These are phyloP conservation scores for Syzygium jambos DNA, from an alignment of 345 rosid genomes.

Conservation along the genomic window DNA sequence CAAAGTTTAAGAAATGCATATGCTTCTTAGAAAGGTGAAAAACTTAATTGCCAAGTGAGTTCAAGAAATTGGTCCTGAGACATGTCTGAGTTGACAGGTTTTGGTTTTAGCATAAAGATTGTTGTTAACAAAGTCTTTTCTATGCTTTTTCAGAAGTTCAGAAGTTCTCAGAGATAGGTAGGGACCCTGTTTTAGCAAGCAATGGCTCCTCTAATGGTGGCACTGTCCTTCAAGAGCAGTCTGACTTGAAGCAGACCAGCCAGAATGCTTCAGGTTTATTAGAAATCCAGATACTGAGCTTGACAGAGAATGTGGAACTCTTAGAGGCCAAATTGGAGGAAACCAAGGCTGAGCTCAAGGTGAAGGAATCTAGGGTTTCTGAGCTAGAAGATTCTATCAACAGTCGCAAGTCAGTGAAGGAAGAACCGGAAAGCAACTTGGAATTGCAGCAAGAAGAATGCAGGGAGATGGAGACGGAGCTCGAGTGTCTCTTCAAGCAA, in stretches of 20 bases:
- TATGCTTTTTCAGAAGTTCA: conserved; percentile 38
- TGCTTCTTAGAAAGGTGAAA: background rate
- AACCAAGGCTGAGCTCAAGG: conserved; percentile 26
- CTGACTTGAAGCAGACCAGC: conserved; percentile 16
- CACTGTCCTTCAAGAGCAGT: conserved; percentile 14
- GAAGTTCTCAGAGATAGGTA: conserved; percentile 54
- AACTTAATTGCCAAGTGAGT: background rate
- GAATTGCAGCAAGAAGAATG: background rate
- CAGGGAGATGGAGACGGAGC: conserved; percentile 34
- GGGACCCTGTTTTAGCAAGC: conserved; percentile 14
- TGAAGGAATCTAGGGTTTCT: conserved; percentile 44
- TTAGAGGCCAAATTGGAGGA: conserved; percentile 47
- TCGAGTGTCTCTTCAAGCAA: conserved; percentile 56
- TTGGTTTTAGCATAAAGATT: background rate
- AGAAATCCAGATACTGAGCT: conserved; percentile 39
- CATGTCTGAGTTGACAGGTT: background rate
- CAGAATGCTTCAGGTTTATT: conserved; percentile 17
- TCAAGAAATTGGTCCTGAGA: background rate
- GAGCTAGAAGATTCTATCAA: conserved; percentile 41
- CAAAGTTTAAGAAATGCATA: background rate
- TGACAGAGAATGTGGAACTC: conserved; percentile 37
- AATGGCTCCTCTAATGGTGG: background rate
- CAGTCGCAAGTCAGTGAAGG: conserved; percentile 13
- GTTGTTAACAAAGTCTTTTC: background rate
- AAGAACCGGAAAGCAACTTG: conserved; percentile 17